Base-by-base conservation (phyloP, 2,329 filamentous ascomycete genomes). In the Colletotrichum paranaense region DNA sequence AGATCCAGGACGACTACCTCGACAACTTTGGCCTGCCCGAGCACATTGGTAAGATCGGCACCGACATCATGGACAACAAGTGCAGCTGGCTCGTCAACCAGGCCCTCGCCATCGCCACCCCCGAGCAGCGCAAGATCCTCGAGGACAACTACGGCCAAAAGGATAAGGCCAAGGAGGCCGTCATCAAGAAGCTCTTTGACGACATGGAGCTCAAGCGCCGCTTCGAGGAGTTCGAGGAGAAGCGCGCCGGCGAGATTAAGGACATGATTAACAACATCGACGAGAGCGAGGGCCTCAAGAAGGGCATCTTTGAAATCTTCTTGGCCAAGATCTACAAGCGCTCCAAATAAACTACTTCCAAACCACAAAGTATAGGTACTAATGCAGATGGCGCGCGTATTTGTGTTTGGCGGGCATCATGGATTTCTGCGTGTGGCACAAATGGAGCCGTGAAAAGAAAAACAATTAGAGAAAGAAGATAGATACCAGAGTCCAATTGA, bases 11-110 rank as follows among this genome's bases (percentile, higher is more conserved):
- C 84, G 97, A 99, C 88, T 99, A 97, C 87, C 94, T 99, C 66
- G 97, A 99, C 88, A 97, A 97, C 86, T 99, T 97, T 81, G 97
- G 96, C 78, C 92, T 96, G 78, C 95, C 97, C 52, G 91, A 95
- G 80, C 91, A 95, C 80, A 97, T 99, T 82, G 97, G 97, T 84
- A 99, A 99, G 91, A 98, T 98, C 77, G 97, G 97, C 77, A 99
- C 97, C 74, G 97, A 99, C 81, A 99, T 99, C 84, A 92, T 95
- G 89, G 97, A 99, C 87, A 99, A 99, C 91, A 99, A 99, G 90
- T 99, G 97, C 89, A 97, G 94, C 55, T 99, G 97, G 97, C 88
- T 99, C 73, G 90, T 99, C 84, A 99, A 99, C 89, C 93, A 98
- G 85, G 97, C 97, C 59, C 88, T 99, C 73, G 89, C 92, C 82